Conservation (phyloP, 2,329 filamentous ascomycete species). For the Neofusicoccum umdonicola region DNA sequence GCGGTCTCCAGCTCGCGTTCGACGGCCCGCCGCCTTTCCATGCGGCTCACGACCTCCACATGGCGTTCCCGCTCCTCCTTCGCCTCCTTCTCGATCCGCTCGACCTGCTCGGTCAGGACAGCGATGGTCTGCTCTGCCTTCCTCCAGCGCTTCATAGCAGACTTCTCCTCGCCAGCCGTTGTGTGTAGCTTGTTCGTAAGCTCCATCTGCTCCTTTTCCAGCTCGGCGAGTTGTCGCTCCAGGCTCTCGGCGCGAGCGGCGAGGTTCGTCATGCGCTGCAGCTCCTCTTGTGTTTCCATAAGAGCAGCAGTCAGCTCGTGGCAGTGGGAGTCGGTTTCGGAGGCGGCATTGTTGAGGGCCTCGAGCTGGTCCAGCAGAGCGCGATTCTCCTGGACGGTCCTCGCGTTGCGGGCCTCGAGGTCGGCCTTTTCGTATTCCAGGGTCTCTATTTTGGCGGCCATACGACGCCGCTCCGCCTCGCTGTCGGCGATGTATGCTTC, state of each 20-base stretch:
- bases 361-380: constrained; percentile 81
- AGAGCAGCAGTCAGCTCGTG: constrained; percentile 73
- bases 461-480: constrained; percentile 74
- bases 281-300: constrained; percentile 71
- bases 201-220: constrained; percentile 78
- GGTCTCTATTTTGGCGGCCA: constrained; percentile 69
- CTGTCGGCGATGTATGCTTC: constrained; percentile 93
- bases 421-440: constrained; percentile 68
- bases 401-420: constrained; percentile 73
- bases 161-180: constrained; percentile 72
- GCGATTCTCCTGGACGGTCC: constrained; percentile 79
- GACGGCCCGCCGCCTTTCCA: constrained; percentile 79
- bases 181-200: constrained; percentile 66
- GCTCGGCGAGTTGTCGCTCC: constrained; percentile 72
- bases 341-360: constrained; percentile 72
- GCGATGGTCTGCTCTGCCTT: constrained; percentile 76
- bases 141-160: constrained; percentile 79
- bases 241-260: constrained; percentile 73
- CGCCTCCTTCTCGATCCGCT: constrained; percentile 82
- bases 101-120: constrained; percentile 81
- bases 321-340: constrained; percentile 77
- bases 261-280: constrained; percentile 71
- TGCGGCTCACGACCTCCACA: constrained; percentile 73
- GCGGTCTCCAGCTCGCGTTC: constrained; percentile 79
- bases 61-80: constrained; percentile 78